Percentiles rank a stretch among this genome's conserved stretches.
Evolutionary conservation across 169 alveolate genomes (phyloP).

Genomic region (Plasmodium knowlesi): DNA sequence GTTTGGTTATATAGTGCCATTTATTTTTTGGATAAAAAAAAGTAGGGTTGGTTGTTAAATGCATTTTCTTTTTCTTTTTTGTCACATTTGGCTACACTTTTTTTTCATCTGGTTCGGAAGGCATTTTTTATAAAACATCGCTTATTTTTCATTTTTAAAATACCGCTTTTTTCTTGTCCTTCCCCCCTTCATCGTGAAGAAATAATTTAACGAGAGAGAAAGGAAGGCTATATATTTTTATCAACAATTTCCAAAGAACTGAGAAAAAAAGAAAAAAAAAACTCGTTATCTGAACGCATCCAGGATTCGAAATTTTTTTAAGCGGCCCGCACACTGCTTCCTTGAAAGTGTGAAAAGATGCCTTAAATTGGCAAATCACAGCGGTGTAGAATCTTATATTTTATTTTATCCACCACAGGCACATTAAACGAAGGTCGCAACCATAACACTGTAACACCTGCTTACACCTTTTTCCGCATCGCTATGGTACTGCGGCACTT

Average conservation of each 20-base stretch:
- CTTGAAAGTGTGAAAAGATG: not conserved
- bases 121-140: not conserved
- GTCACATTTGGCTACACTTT: conserved; percentile 1
- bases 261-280: not conserved
- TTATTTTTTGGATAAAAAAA: not conserved
- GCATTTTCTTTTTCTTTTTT: not conserved
- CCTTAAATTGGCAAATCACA: not conserved
- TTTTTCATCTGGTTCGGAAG: not conserved
- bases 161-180: not conserved
- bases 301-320: not conserved
- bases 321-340: not conserved
- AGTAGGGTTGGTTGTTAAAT: not conserved
- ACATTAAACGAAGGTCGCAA: not conserved
- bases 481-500: not conserved
- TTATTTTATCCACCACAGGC: not conserved
- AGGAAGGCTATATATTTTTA: not conserved
- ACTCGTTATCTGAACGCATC: not conserved
- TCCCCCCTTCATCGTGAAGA: not conserved
- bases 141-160: not conserved
- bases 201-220: not conserved
- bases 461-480: not conserved
- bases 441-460: not conserved
- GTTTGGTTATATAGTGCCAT: not conserved
- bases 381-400: not conserved
- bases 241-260: not conserved